These are phyloP conservation scores for Dianthus caryophyllus DNA, from an alignment of 148 eudicot species.

Conservation along the genomic window DNA sequence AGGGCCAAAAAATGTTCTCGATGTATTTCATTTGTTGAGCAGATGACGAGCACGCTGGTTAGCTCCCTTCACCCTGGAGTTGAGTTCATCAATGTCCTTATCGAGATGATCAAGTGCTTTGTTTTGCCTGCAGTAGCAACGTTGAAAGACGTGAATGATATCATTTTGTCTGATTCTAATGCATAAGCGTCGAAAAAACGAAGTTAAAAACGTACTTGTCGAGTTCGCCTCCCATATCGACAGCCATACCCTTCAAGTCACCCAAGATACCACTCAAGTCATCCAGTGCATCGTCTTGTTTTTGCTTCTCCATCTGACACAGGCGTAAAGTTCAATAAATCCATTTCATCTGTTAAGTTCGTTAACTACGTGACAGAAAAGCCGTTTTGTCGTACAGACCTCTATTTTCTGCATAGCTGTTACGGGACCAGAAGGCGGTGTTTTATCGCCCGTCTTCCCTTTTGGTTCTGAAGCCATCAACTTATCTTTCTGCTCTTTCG, in stretches of 20 bases:
- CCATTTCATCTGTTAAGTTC: background rate
- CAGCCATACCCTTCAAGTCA: constrained; percentile 89
- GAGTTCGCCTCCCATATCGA: constrained; percentile 86
- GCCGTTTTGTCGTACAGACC: constrained; percentile 31
- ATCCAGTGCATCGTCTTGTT: constrained; percentile 74
- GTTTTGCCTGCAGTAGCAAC: constrained; percentile 57
- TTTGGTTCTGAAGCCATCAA: constrained; percentile 40
- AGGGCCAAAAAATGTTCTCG: constrained; percentile 8
- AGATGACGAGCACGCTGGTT: constrained; percentile 56
- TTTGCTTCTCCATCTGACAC: constrained; percentile 64
- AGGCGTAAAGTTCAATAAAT: background rate
- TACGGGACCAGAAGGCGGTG: constrained; percentile 58
- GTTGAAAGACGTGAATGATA: background rate
- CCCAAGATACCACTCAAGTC: constrained; percentile 77
- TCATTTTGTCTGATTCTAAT: background rate
- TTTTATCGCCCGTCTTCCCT: constrained; percentile 34
- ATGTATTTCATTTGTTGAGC: constrained; percentile 15
- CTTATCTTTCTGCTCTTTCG: constrained; percentile 58
- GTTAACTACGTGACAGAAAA: background rate
- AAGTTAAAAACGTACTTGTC: constrained; percentile 48
- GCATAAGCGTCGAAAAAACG: too few relatives aligned
- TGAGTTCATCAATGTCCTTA: constrained; percentile 74
- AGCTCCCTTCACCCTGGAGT: constrained; percentile 73
- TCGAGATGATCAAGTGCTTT: constrained; percentile 73
- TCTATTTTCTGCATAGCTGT: constrained; percentile 70